Evolutionary conservation across 441 rosid species (phyloP).

Genomic region (Adansonia rubrostipa): DNA sequence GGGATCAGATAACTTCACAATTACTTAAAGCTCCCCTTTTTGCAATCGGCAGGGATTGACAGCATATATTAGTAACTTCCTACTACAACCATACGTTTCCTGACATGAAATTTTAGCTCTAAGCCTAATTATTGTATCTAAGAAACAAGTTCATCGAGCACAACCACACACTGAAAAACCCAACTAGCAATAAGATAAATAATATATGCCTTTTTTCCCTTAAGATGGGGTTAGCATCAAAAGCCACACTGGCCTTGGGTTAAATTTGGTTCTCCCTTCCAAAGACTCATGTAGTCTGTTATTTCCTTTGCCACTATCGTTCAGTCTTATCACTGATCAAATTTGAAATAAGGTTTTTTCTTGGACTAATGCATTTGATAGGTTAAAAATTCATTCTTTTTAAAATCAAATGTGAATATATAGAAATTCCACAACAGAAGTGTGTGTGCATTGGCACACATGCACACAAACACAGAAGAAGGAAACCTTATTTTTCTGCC

Average conservation of each 20-base stretch:
- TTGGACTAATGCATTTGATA: background rate
- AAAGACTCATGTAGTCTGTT: background rate
- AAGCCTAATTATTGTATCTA: background rate
- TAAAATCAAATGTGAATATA: background rate
- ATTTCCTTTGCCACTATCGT: background rate
- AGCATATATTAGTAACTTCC: background rate
- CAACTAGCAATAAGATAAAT: background rate
- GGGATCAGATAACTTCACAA: background rate
- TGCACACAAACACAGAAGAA: background rate
- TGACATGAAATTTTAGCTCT: conserved; percentile 1
- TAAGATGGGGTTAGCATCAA: background rate
- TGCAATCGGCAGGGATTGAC: background rate
- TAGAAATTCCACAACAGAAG: background rate
- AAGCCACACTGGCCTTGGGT: background rate
- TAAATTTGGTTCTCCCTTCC: background rate
- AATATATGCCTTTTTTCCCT: background rate
- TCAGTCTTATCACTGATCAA: background rate
- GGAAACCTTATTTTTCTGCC: background rate
- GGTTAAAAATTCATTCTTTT: background rate
- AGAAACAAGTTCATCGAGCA: conserved; percentile 2
- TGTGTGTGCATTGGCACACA: background rate
- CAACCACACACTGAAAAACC: background rate
- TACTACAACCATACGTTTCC: background rate
- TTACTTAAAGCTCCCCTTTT: background rate
- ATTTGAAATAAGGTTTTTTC: conserved; percentile 9